Evolutionary conservation across 179 eudicot genomes (phyloP).

Genomic region (Actinidia chinensis): DNA sequence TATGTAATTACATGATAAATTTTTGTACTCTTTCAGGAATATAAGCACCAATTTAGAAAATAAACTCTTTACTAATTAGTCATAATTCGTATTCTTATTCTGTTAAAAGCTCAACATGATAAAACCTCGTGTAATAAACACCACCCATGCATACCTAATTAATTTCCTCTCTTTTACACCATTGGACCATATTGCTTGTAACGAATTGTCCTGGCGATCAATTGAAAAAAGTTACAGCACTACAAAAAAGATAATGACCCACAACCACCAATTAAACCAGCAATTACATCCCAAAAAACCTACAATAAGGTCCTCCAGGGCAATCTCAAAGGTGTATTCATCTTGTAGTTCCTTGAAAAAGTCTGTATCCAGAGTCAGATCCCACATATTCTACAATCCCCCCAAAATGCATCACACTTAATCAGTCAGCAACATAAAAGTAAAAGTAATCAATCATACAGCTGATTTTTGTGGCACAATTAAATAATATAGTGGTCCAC

Average conservation of each 20-base stretch:
- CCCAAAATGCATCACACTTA: neutral
- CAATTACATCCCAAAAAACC: constrained; percentile 19
- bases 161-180: constrained; percentile 35
- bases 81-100: neutral
- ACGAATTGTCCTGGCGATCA: constrained; percentile 61
- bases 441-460: neutral
- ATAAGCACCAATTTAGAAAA: constrained; percentile 8
- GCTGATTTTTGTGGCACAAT: neutral
- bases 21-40: neutral
- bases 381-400: constrained; percentile 79
- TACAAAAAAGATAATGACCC: neutral
- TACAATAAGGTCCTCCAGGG: constrained; percentile 75
- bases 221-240: constrained; percentile 3
- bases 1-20: neutral
- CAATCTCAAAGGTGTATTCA: constrained; percentile 72
- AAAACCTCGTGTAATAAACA: neutral
- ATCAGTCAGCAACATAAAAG: neutral
- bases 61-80: neutral
- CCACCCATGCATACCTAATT: constrained; percentile 37
- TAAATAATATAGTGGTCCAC: constrained; percentile 26
- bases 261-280: neutral
- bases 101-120: neutral
- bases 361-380: constrained; percentile 74
- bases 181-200: constrained; percentile 81
- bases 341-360: constrained; percentile 64